Base-by-base conservation (phyloP, 805 yeast genomes). In the Sungouiozyma intestinalis region DNA sequence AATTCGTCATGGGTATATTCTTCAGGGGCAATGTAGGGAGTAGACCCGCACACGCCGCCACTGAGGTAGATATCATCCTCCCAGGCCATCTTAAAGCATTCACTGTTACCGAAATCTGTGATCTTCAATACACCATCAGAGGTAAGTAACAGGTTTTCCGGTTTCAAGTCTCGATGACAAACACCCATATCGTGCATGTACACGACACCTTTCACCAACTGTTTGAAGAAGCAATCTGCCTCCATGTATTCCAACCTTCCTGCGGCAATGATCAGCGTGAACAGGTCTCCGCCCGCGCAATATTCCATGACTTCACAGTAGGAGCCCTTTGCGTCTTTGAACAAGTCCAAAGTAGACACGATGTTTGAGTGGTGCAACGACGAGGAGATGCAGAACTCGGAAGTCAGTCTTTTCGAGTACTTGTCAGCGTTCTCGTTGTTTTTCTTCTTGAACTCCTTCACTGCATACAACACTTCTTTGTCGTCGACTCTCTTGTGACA, bases 11-110 rank as follows among this genome's bases (percentile, higher is more conserved):
- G 68, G 40, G 55, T 48, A 59, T 78, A 82, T 50, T 82, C 92
- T 62, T 86, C 96, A 0, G 96, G 95, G 0, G 95, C 94, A 54
- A 87, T 84, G 60, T 86, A 86, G 2, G 95, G 95, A 6, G 83
- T 76, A 0, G 92, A 81, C 7, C 95, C 96, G 62, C 87, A 81
- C 5, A 85, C 70, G 4, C 94, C 94, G 39, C 76, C 78, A 54
- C 83, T 76, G 31, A 79, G 57, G 57, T 80, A 86, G 37, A 84
- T 72, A 33, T 64, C 80, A 31, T 68, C 69, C 53, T 83, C 92
- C 92, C 90, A 83, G 0, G 90, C 92, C 80, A 81, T 81, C 58
- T 76, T 68, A 65, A 85, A 76, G 65, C 94, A 81, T 56, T 82
- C 90, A 20, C 83, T 77, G 55, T 80, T 81, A 33, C 96, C 96